These are phyloP conservation scores for Rhodotorula sp. DNA, from an alignment of 1,284 basidiomycete species.

Conservation along the genomic window DNA sequence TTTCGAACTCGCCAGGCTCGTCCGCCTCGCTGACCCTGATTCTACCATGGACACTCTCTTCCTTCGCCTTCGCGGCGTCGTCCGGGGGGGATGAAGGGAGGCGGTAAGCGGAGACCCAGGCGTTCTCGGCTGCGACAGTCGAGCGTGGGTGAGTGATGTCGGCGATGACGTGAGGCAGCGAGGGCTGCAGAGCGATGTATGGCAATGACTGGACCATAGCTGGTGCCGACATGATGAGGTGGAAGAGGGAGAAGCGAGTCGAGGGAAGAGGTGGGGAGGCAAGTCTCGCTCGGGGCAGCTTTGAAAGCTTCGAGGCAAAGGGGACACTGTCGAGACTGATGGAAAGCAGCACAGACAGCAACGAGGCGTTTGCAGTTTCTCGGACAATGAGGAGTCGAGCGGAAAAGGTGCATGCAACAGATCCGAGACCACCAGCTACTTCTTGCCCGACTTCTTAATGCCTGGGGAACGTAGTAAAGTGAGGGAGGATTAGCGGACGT, in stretches of 20 bases:
- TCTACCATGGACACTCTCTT: constrained; percentile 60
- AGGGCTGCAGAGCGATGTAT: constrained; percentile 60
- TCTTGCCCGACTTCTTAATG: constrained; percentile 11
- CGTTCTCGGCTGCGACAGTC: constrained; percentile 58
- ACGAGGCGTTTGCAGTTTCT: too few species aligned
- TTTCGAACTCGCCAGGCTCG: constrained; percentile 36
- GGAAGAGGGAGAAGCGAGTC: too few species aligned
- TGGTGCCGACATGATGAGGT: too few species aligned
- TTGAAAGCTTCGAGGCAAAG: too few species aligned
- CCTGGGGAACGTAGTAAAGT: background rate
- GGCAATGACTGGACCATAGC: constrained; percentile 34
- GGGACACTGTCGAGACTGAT: too few species aligned
- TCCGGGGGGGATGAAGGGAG: too few species aligned
- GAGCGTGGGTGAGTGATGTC: constrained; percentile 59
- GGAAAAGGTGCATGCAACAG: background rate
- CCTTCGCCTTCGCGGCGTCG: background rate
- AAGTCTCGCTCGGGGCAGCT: too few species aligned
- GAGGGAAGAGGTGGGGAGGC: too few species aligned
- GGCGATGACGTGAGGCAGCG: constrained; percentile 58
- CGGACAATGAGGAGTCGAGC: background rate
- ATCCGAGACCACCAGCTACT: background rate
- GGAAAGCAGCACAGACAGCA: too few species aligned
- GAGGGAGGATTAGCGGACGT: background rate
- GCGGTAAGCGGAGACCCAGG: constrained; percentile 71
- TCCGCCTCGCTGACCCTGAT: constrained; percentile 51